phyloP scores from a whole-genome alignment of 2,329 filamentous ascomycete genomes.

The Penicillium fuscoglaucum region DNA sequence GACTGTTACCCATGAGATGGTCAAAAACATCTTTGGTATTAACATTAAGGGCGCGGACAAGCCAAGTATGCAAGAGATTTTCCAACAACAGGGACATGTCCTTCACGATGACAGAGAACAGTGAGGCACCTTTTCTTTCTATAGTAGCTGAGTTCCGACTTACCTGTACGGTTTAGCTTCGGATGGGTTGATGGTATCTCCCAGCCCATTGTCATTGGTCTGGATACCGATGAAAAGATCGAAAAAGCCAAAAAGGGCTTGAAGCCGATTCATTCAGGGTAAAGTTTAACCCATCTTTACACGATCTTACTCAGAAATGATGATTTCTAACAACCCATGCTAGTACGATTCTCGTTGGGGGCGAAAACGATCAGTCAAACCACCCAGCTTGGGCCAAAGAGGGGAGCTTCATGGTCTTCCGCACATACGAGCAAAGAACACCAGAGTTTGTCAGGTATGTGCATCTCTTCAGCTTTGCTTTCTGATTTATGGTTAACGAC shows the following conservation, averaged over 20 bases:
- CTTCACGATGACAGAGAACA: neutral
- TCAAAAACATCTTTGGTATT: no score
- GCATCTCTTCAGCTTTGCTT: neutral
- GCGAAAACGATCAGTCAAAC: neutral
- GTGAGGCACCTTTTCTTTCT: neutral
- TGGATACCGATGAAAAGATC: neutral
- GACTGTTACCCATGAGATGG: no score
- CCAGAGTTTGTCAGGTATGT: neutral
- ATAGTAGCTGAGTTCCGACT: neutral
- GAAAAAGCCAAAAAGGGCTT: neutral
- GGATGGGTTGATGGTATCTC: constrained; percentile 2
- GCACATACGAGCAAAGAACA: neutral
- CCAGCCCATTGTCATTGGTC: neutral
- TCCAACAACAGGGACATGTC: neutral
- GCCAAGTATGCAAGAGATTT: neutral
- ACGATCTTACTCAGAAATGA: no score
- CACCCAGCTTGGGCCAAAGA: constrained; percentile 3
- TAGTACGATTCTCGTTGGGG: neutral
- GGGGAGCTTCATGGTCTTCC: constrained; percentile 4
- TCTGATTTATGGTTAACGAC: neutral
- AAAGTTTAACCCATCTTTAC: no score
- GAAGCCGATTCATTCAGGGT: neutral
- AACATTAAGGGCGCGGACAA: neutral
- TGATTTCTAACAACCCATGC: no score
- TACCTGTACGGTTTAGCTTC: neutral